Evolutionary conservation across 2,329 filamentous ascomycete genomes (phyloP).

Genomic region (Pezicula radicicola): DNA sequence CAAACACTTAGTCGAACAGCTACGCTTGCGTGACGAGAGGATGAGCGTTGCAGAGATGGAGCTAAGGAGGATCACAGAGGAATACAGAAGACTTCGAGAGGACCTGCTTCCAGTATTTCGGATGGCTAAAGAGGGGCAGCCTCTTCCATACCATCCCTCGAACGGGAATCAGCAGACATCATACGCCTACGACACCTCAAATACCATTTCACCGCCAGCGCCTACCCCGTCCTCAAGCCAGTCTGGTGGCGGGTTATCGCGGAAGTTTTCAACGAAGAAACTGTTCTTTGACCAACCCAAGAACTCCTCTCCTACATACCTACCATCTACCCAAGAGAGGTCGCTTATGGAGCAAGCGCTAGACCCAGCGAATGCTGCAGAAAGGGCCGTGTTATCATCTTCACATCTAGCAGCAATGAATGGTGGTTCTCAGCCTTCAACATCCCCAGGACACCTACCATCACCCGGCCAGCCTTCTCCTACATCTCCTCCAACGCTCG

Average conservation of each 20-base stretch:
- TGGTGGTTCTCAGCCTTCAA: constrained; percentile 51
- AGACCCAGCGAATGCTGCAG: constrained; percentile 66
- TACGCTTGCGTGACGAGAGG: constrained; percentile 85
- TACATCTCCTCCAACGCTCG: constrained; percentile 55
- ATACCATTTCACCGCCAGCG: constrained; percentile 52
- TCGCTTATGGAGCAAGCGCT: constrained; percentile 61
- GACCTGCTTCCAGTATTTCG: constrained; percentile 89
- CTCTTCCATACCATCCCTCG: constrained; percentile 57
- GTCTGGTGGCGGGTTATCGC: constrained; percentile 56
- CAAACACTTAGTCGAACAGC: constrained; percentile 82
- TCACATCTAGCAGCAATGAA: constrained; percentile 71
- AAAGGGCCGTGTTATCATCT: constrained; percentile 63
- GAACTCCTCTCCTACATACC: constrained; percentile 70
- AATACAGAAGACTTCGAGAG: constrained; percentile 84
- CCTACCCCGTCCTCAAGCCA: constrained; percentile 52
- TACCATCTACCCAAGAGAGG: constrained; percentile 66
- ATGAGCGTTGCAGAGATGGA: constrained; percentile 83
- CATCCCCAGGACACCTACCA: constrained; percentile 50
- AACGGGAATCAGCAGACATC: constrained; percentile 23
- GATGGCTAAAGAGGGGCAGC: constrained; percentile 88
- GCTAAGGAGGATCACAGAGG: constrained; percentile 77
- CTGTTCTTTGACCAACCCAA: constrained; percentile 72
- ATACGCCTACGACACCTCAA: constrained; percentile 48
- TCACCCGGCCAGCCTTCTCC: constrained; percentile 69
- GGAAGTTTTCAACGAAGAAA: constrained; percentile 75